Percentiles rank a stretch among this genome's conserved stretches.
Conservation (phyloP, 192 early-diverging fungal species). For the Mortierella claussenii region DNA sequence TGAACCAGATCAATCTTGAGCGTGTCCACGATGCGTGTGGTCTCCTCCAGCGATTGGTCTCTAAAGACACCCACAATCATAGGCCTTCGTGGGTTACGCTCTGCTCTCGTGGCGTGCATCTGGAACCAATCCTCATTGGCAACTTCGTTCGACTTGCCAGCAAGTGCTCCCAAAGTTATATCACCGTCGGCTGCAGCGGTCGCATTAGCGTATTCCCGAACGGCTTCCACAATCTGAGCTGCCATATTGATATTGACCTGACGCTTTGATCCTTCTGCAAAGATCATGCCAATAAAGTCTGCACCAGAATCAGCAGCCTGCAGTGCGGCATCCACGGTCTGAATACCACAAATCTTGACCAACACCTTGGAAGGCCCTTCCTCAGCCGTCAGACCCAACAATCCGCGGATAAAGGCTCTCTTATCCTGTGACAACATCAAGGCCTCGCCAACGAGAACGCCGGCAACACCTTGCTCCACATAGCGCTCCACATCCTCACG, state of each 20-base stretch:
- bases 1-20: constrained; percentile 92
- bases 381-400: constrained; percentile 61
- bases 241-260: constrained; percentile 75
- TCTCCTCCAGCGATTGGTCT: constrained; percentile 83
- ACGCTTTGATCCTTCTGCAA: constrained; percentile 83
- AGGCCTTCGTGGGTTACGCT: constrained; percentile 67
- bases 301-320: constrained; percentile 81
- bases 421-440: constrained; percentile 89
- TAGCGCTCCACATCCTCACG: constrained; percentile 88
- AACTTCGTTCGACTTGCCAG: constrained; percentile 5
- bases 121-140: constrained; percentile 60
- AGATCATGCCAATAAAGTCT: constrained; percentile 95
- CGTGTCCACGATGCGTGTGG: constrained; percentile 67
- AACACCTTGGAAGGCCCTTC: constrained; percentile 47
- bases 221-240: constrained; percentile 75
- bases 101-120: constrained; percentile 56
- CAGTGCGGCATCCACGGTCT: constrained; percentile 82
- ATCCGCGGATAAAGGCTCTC: constrained; percentile 75
- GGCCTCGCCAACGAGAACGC: constrained; percentile 93
- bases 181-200: constrained; percentile 22
- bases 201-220: constrained; percentile 58
- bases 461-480: constrained; percentile 78
- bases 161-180: neutral
- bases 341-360: constrained; percentile 96
- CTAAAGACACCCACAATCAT: constrained; percentile 94